Conservation (phyloP, 2,329 filamentous ascomycete species). For the Fusarium begoniae region DNA sequence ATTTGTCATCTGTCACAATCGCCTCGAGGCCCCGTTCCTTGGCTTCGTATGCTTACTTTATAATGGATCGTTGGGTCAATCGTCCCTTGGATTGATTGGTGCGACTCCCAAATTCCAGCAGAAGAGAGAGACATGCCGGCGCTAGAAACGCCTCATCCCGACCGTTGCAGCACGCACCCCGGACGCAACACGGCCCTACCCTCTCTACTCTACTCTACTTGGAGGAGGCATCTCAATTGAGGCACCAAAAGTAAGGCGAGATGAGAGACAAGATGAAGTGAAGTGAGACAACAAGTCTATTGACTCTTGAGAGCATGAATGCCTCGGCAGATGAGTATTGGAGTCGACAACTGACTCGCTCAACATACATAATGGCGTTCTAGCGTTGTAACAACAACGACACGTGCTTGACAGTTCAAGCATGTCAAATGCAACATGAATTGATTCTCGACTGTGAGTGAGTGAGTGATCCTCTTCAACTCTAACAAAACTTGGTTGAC, state of each 20-base stretch:
- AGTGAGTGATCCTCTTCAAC: neutral
- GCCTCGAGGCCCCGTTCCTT: neutral
- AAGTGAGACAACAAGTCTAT: neutral
- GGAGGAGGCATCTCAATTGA: neutral
- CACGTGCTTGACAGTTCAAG: neutral
- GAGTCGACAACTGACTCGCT: neutral
- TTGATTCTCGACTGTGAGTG: neutral
- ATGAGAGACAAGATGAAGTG: neutral
- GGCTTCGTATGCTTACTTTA: conserved; percentile 4
- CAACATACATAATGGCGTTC: neutral
- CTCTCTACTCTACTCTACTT: neutral
- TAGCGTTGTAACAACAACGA: neutral
- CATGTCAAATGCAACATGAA: neutral
- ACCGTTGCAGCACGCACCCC: conserved; percentile 28
- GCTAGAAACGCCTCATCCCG: conserved; percentile 33
- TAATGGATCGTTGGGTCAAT: neutral
- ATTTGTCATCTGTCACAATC: conserved; percentile 14
- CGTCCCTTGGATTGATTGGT: neutral
- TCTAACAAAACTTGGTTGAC: neutral
- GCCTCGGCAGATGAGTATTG: neutral
- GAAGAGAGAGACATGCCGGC: conserved; percentile 28
- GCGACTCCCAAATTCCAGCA: neutral
- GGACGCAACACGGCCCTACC: conserved; percentile 28
- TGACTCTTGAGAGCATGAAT: neutral
- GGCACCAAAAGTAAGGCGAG: neutral